These are phyloP conservation scores for Gynochthodes officinalis DNA, from an alignment of 257 asterid species.

Conservation along the genomic window DNA sequence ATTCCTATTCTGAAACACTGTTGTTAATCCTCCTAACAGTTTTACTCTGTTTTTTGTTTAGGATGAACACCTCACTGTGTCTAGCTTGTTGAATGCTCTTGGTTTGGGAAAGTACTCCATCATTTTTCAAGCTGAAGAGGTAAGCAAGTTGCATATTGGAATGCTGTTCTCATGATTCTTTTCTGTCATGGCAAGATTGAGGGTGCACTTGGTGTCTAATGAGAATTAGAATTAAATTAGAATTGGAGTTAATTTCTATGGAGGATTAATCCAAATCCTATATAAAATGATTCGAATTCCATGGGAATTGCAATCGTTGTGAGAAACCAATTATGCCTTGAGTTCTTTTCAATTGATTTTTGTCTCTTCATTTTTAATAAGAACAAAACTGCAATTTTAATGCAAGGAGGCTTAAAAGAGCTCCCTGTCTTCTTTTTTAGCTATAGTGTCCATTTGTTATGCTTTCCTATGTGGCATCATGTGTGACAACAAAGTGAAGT, in stretches of 20 bases:
- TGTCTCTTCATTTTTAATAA: no score
- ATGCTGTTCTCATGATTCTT: not conserved
- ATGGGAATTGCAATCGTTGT: no score
- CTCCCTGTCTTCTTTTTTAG: not conserved
- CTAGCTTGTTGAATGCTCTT: conserved; percentile 51
- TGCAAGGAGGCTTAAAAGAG: not conserved
- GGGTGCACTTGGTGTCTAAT: not conserved
- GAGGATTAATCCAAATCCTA: not conserved
- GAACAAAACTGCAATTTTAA: no score
- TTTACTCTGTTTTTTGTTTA: conserved; percentile 25
- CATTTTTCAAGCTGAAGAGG: conserved; percentile 80
- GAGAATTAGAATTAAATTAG: not conserved
- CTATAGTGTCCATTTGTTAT: no score
- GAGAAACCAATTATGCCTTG: no score
- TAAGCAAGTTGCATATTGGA: conserved; percentile 17
- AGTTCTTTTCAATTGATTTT: not conserved
- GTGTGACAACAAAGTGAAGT: no score
- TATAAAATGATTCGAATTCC: not conserved
- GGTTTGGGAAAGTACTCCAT: conserved; percentile 63
- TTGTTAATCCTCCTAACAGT: not conserved
- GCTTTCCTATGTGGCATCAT: no score
- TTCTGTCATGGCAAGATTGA: not conserved
- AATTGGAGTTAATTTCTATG: not conserved
- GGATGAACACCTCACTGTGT: conserved; percentile 51
- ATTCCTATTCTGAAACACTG: not conserved